A percentile compares a stretch with the other conserved stretches of the same genome.
phyloP scores from a whole-genome alignment of 1,284 basidiomycete species.

The Caloboletus inedulis region DNA sequence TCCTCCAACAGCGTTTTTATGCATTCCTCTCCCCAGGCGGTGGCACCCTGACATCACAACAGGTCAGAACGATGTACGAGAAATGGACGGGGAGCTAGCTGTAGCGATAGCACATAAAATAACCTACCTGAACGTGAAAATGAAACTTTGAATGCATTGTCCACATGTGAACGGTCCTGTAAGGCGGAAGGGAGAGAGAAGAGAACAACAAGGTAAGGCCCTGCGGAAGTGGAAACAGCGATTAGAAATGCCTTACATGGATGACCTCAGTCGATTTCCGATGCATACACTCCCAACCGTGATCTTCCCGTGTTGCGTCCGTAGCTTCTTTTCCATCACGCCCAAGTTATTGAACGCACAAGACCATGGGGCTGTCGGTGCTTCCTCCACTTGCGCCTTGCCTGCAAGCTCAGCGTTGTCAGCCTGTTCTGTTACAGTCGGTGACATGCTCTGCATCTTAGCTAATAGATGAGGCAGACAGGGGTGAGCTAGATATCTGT shows the following conservation, averaged over 20 bases:
- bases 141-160: conserved; percentile 20
- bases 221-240: neutral
- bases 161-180: conserved; percentile 20
- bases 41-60: conserved; percentile 13
- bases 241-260: conserved; percentile 6
- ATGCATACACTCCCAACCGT: conserved; percentile 1
- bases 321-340: conserved; percentile 13
- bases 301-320: conserved; percentile 5
- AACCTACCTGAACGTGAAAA: conserved; percentile 17
- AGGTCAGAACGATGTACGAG: neutral
- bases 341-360: conserved; percentile 20
- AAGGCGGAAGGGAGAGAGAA: neutral
- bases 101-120: neutral
- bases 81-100: too few relatives aligned
- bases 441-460: neutral
- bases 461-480: conserved; percentile 15
- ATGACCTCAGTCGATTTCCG: conserved; percentile 6
- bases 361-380: conserved; percentile 2
- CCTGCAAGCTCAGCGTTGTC: neutral
- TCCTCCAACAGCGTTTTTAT: conserved; percentile 21
- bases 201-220: neutral
- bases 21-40: conserved; percentile 23
- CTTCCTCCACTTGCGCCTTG: neutral
- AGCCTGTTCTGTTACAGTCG: too few relatives aligned
- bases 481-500: conserved; percentile 16